phyloP scores from a whole-genome alignment of 768 basidiomycete genomes.

The Mycena rosella region DNA sequence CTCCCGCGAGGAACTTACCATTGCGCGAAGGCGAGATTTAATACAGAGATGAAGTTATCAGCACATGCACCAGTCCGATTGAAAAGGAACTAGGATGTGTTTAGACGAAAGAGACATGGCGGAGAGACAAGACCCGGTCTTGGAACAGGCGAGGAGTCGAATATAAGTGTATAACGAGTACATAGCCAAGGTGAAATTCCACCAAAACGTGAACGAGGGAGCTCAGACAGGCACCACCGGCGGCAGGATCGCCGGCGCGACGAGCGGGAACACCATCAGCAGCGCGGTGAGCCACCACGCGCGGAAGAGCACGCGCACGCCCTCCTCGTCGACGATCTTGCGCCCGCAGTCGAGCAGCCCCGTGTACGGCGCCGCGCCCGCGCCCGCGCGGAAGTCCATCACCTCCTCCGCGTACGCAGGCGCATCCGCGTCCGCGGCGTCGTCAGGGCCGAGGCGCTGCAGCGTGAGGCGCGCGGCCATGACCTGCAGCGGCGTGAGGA shows the following conservation, averaged over 20 bases:
- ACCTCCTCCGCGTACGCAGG: slow-evolving; percentile 2
- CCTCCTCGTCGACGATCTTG: slow-evolving; percentile 26
- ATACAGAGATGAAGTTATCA: too few species aligned
- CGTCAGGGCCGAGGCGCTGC: slow-evolving; percentile 14
- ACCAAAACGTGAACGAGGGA: too few species aligned
- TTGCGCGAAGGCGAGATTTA: too few species aligned
- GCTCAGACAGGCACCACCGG: too few species aligned
- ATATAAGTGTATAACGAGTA: too few species aligned
- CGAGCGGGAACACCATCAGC: not conserved
- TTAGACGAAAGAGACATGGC: too few species aligned
- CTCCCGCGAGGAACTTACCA: too few species aligned
- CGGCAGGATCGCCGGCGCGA: not conserved
- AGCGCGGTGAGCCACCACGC: slow-evolving; percentile 34
- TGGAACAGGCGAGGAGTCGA: too few species aligned
- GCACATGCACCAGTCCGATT: too few species aligned
- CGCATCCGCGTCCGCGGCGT: not conserved
- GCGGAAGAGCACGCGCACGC: slow-evolving; percentile 26
- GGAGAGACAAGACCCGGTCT: too few species aligned
- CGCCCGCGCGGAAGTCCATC: slow-evolving; percentile 10
- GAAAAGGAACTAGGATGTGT: too few species aligned
- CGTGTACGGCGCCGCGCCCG: slow-evolving; percentile 19
- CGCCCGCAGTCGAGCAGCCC: slow-evolving; percentile 15
- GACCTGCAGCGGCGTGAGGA: slow-evolving; percentile 30
- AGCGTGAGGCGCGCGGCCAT: slow-evolving; percentile 29
- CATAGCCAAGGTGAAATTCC: too few species aligned